These are phyloP conservation scores for Botrytis fragariae DNA, from an alignment of 2,329 filamentous ascomycete species.

Conservation along the genomic window DNA sequence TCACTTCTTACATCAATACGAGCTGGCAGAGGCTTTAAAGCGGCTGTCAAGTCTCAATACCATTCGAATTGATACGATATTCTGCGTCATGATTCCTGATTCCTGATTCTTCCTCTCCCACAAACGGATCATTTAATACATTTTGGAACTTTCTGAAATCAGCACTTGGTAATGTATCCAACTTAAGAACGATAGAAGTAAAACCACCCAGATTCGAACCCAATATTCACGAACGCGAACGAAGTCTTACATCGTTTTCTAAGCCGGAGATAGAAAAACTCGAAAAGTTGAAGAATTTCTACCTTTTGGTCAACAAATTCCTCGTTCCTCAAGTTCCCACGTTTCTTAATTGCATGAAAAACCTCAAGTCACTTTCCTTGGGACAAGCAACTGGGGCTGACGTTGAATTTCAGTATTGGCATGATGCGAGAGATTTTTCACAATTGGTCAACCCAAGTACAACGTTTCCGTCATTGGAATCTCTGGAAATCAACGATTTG, in stretches of 20 bases:
- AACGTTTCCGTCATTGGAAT: neutral
- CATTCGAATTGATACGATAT: no score
- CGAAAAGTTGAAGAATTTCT: neutral
- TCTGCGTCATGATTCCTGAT: no score
- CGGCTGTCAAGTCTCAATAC: neutral
- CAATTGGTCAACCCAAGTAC: neutral
- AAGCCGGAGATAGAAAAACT: neutral
- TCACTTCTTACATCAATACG: neutral
- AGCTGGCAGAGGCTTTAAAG: neutral
- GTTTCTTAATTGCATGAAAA: neutral
- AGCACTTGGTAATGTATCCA: neutral
- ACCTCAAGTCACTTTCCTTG: neutral
- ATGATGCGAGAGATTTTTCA: neutral
- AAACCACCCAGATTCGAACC: neutral
- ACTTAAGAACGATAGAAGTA: neutral
- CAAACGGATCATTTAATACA: neutral
- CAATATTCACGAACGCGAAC: no score
- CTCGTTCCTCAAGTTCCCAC: neutral
- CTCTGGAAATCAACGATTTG: neutral
- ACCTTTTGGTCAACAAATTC: fast-evolving
- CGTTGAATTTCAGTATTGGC: no score
- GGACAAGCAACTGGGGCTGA: no score
- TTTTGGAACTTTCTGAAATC: neutral
- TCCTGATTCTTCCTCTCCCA: no score
- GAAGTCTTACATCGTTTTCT: neutral